These are phyloP conservation scores for Stipa capillata DNA, from an alignment of 176 grass and related monocot genomes.

Conservation along the genomic window DNA sequence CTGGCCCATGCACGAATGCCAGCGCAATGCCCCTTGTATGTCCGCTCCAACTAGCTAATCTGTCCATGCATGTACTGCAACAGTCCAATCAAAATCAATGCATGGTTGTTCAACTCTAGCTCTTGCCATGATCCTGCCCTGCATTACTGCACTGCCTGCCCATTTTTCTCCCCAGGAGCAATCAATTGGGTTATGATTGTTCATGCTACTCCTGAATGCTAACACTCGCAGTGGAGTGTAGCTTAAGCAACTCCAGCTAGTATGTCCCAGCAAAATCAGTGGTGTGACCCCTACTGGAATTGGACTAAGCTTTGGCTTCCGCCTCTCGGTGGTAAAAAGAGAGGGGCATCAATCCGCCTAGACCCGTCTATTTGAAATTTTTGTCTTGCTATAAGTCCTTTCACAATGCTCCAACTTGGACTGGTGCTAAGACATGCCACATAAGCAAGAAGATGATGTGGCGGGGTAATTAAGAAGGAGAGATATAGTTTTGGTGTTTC, in stretches of 20 bases:
- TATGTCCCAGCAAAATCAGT: conserved; percentile 6
- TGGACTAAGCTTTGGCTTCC: neutral
- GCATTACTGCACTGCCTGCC: conserved; percentile 26
- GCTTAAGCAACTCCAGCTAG: conserved; percentile 22
- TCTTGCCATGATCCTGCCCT: neutral
- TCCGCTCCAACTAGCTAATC: neutral
- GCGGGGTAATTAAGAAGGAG: too few relatives aligned
- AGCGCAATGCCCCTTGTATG: conserved; percentile 11
- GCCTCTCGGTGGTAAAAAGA: neutral
- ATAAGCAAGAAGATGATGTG: too few relatives aligned
- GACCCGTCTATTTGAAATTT: too few relatives aligned
- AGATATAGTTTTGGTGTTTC: too few relatives aligned
- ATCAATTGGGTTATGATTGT: conserved; percentile 5
- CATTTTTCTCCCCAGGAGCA: neutral
- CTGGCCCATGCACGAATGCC: conserved; percentile 35
- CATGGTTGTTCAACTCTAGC: conserved; percentile 8
- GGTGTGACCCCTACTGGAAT: neutral
- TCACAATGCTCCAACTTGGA: too few relatives aligned
- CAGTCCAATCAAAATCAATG: conserved; percentile 7
- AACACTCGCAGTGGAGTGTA: conserved; percentile 14
- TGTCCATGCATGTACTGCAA: conserved; percentile 20
- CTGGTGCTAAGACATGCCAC: too few relatives aligned
- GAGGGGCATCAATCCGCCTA: neutral
- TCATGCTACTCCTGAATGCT: neutral
- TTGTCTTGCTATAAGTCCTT: too few relatives aligned